Base-by-base conservation (phyloP, 2,329 filamentous ascomycete genomes). In the Penicillium sp. region DNA sequence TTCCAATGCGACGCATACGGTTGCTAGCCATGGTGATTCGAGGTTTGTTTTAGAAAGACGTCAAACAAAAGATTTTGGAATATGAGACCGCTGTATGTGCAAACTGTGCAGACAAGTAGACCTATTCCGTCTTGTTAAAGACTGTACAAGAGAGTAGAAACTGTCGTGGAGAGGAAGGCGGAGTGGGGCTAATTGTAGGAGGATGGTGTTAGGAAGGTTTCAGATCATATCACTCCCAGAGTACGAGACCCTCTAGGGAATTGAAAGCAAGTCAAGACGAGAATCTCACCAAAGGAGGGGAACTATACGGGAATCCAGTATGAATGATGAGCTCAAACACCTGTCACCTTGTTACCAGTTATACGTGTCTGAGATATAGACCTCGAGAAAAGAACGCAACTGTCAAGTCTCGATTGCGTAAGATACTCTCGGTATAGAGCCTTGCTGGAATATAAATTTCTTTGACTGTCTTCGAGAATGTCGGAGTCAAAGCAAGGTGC, bases 1-100 rank as follows among this genome's bases (percentile, higher is more conserved):
- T 80, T 39, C 73, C 73, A 55, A 80, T 75, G 56, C 84, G 82
- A 60, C 84, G 79, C 51, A 77, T 77, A 52, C 82, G 79, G 65
- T 85, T 84, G 51, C 81, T 79, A 56, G 80, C 73, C 78, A 85
- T 84, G 66, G 65, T 71, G 61, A 48, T 39, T 50, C 5, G 31
- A 48, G 25, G n/a, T n/a, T 21, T 21, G 45, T 53, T 52, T 32
- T 49, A 54, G 18, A n/a, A 21, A 46, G n/a, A 34, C 13, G 2
- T 46, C 13, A 46, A 46, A 23, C 29, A 34, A n/a, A 31, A 18
- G 27, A 41, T 25, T 6, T 25, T 9, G 32, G 6, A 31, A 31
- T n/a, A 27, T n/a, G 21, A 27, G 15, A n/a, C n/a, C 31, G 15
- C 13, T 37, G 23, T 23, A n/a, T 46, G 8, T 46, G 18, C 31